phyloP scores from a whole-genome alignment of 148 eudicot genomes.

The Vaccinium myrtillus region DNA sequence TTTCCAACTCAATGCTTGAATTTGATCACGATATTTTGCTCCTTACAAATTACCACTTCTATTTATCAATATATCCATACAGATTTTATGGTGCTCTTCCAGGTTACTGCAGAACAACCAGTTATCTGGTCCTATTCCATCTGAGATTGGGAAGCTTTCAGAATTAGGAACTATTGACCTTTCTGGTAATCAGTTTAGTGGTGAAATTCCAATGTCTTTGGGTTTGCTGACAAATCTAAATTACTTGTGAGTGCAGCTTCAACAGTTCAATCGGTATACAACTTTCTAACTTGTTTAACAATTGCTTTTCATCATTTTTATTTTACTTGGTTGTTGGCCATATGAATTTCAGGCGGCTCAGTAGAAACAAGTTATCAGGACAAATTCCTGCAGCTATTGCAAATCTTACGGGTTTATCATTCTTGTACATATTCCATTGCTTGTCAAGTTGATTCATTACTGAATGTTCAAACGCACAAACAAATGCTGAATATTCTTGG shows the following conservation, averaged over 20 bases:
- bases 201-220: constrained; percentile 77
- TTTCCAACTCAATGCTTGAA: background rate
- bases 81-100: constrained; percentile 12
- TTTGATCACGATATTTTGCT: background rate
- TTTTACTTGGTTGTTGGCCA: constrained; percentile 11
- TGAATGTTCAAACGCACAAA: background rate
- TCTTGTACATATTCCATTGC: constrained; percentile 66
- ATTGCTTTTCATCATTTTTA: background rate
- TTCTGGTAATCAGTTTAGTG: constrained; percentile 72
- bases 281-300: background rate
- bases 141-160: constrained; percentile 68
- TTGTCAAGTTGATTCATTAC: background rate
- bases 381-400: constrained; percentile 70
- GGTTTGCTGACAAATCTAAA: constrained; percentile 64
- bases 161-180: constrained; percentile 80
- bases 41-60: background rate
- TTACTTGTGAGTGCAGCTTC: constrained; percentile 67
- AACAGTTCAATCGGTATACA: background rate
- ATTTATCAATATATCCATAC: background rate
- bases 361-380: constrained; percentile 76
- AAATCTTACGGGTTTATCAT: constrained; percentile 75
- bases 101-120: constrained; percentile 84
- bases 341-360: constrained; percentile 59
- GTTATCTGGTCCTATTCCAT: constrained; percentile 64
- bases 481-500: constrained; percentile 6